Conservation (phyloP, 805 yeast genomes). For the Sugiyamaella chiloensis region DNA sequence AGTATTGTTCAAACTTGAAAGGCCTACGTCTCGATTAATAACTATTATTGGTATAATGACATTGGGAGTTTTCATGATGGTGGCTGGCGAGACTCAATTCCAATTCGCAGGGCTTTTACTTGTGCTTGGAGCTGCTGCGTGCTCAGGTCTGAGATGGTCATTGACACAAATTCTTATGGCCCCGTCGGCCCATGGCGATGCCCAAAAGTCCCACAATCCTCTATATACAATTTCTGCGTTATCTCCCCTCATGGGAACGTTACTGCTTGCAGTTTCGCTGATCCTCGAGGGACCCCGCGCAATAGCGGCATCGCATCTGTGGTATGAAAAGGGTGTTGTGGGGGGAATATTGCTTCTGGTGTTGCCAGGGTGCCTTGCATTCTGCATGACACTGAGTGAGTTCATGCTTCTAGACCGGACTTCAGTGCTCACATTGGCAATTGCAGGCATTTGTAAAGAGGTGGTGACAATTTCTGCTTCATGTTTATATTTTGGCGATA, state of each 20-base stretch:
- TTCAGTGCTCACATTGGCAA: constrained; percentile 77
- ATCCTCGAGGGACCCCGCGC: constrained; percentile 63
- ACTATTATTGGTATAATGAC: constrained; percentile 77
- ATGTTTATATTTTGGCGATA: constrained; percentile 68
- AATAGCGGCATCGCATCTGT: constrained; percentile 54
- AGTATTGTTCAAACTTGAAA: constrained; percentile 73
- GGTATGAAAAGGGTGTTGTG: constrained; percentile 58
- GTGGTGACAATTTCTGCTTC: constrained; percentile 71
- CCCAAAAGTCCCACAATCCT: constrained; percentile 45
- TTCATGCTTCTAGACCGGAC: constrained; percentile 78
- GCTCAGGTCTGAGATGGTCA: constrained; percentile 94
- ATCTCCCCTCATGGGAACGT: constrained; percentile 76
- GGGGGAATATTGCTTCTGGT: constrained; percentile 57
- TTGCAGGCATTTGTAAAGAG: constrained; percentile 93
- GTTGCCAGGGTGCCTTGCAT: constrained; percentile 84
- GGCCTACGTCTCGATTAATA: constrained; percentile 61
- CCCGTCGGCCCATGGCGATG: not conserved
- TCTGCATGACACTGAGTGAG: constrained; percentile 80
- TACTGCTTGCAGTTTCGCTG: constrained; percentile 60
- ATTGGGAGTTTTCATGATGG: constrained; percentile 85
- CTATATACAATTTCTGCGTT: constrained; percentile 78
- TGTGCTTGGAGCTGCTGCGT: constrained; percentile 72
- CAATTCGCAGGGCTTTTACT: constrained; percentile 59
- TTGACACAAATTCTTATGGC: constrained; percentile 75
- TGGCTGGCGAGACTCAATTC: constrained; percentile 41